Evolutionary conservation across 345 rosid genomes (phyloP).

Genomic region (Populus tremula): DNA sequence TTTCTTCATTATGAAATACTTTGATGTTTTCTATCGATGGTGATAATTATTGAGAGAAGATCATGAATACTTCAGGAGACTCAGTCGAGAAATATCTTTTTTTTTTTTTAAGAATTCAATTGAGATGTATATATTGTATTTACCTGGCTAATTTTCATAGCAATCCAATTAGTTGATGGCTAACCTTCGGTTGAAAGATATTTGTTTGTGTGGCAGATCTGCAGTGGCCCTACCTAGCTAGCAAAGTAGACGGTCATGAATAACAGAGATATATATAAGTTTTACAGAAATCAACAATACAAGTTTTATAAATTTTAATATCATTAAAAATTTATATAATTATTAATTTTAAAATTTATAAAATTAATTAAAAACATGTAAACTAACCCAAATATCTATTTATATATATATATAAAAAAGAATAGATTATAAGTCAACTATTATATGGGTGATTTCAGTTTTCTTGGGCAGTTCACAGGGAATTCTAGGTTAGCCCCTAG

Average conservation of each 20-base stretch:
- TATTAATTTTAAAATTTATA: too few relatives aligned
- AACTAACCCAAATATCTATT: too few relatives aligned
- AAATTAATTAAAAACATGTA: too few relatives aligned
- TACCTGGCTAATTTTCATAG: background rate
- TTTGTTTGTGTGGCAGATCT: too few relatives aligned
- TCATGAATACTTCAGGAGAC: background rate
- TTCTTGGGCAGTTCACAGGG: slow-evolving; percentile 63
- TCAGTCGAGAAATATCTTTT: background rate
- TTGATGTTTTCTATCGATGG: too few relatives aligned
- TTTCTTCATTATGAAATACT: background rate
- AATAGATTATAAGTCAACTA: slow-evolving; percentile 29
- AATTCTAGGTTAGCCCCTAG: slow-evolving; percentile 42
- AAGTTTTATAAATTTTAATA: too few relatives aligned
- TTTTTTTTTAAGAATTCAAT: background rate
- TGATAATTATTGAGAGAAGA: background rate
- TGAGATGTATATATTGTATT: background rate
- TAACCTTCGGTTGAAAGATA: background rate
- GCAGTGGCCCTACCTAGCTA: background rate
- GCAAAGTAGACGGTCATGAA: background rate
- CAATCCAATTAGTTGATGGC: background rate
- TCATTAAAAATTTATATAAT: too few relatives aligned
- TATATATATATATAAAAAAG: too few relatives aligned
- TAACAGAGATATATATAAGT: too few relatives aligned
- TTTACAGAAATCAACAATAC: too few relatives aligned
- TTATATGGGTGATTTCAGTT: slow-evolving; percentile 43